Base-by-base conservation (phyloP, 768 basidiomycete genomes). In the Pulveroboletus ravenelii region DNA sequence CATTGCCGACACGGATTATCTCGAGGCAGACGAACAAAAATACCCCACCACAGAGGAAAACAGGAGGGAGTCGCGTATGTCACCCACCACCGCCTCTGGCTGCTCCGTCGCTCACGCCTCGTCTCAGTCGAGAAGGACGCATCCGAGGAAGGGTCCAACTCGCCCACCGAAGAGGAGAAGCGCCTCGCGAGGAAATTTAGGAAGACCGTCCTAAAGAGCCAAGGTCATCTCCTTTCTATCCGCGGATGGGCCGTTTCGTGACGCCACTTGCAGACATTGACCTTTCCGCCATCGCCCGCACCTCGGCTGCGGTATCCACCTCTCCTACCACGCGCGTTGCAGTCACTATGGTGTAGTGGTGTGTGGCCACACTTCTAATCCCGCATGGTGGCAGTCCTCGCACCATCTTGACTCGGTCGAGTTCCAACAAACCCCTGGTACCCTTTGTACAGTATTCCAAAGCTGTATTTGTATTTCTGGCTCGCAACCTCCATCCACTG, bases 281-380 rank as follows among this genome's bases (percentile, higher is more conserved):
- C 68, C 78, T 94, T 51, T 76, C 79, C 31, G 75, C 84, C 48
- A 93, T 94, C 60, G 92, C 92, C 13, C 82, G 89, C 59, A 89
- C 89, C 49, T 92, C 89, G 9, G 78, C 76, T 52, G 91, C 84
- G 12, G 79, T 82, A 27, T 81, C 79, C 54, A 71, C 68, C 52
- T 85, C 79, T 55, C 84, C 74, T 35, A 67, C 71, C 48, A 12
- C 41, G 17, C 55, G 39, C 14, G 7, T 57, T 37, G 25, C 31
- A 31, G 52, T 47, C 41, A 52, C 42, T 27, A 25, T 54, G 29
- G 53, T 66, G 59, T 65, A 47, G 41, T 61, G 37, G 64, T 62
- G 32, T 37, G 52, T 46, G 18, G 36, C 23, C 27, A 40, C 23
- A 23, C 3, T 3, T 18, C 37, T 45, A 32, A 41, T 4, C 18